Conservation (phyloP, 2,329 filamentous ascomycete genomes). For the Macrophomina tecta region DNA sequence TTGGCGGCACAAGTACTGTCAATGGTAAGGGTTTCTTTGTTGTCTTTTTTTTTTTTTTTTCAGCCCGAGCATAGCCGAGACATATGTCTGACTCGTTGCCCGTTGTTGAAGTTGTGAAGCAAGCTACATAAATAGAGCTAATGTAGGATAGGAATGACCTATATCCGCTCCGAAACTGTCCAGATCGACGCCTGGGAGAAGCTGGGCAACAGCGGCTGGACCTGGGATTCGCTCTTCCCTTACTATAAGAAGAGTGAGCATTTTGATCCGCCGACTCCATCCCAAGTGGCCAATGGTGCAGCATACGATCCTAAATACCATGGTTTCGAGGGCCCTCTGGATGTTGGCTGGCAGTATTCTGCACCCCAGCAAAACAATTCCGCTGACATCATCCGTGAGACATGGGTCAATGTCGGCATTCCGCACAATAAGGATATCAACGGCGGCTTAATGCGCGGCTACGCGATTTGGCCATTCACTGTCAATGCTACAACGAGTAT, state of each 20-base stretch:
- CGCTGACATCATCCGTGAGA: constrained; percentile 40
- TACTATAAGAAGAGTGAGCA: constrained; percentile 31
- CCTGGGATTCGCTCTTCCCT: constrained; percentile 27
- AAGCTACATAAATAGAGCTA: background rate
- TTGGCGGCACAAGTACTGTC: constrained; percentile 46
- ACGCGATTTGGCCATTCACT: constrained; percentile 44
- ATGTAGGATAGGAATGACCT: constrained; percentile 29
- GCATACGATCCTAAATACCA: constrained; percentile 23
- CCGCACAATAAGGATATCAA: constrained; percentile 46
- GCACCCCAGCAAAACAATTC: background rate
- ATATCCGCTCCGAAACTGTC: constrained; percentile 28
- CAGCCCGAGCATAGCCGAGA: no score
- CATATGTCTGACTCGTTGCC: no score
- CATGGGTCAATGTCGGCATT: constrained; percentile 38
- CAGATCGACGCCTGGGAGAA: constrained; percentile 29
- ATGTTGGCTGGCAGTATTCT: constrained; percentile 27
- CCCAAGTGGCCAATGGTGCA: constrained; percentile 22
- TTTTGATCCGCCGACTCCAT: constrained; percentile 21
- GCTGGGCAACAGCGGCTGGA: constrained; percentile 29
- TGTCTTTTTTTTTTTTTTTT: no score
- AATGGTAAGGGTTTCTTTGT: constrained; percentile 37
- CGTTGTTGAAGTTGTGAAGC: no score
- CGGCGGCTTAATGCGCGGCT: constrained; percentile 47
- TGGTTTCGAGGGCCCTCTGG: constrained; percentile 20
- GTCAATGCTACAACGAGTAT: constrained; percentile 42